A percentile compares a stretch with the other conserved stretches of the same genome.
phyloP scores from a whole-genome alignment of 2,329 filamentous ascomycete species.

The Emmonsiellopsis sp. region DNA sequence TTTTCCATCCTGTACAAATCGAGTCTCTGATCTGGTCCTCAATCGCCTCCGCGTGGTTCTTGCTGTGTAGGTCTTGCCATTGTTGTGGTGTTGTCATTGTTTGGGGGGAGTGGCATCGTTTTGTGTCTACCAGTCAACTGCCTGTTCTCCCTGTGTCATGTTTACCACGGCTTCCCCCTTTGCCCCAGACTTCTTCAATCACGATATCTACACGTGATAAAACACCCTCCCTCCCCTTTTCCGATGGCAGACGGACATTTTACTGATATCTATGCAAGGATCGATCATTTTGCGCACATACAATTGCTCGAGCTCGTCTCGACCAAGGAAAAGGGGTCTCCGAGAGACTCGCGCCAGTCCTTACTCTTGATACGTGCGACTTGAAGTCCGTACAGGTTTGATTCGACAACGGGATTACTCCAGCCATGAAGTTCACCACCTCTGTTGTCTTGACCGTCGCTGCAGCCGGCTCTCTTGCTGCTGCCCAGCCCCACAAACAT shows the following conservation, averaged over 20 bases:
- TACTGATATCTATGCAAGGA: neutral
- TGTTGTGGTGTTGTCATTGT: neutral
- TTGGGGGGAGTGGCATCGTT: neutral
- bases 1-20: neutral
- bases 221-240: neutral
- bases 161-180: neutral
- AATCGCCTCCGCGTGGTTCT: neutral
- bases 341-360: constrained; percentile 14
- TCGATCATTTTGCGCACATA: neutral
- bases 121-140: neutral
- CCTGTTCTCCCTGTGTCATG: neutral
- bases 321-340: constrained; percentile 8
- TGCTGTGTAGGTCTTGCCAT: no score
- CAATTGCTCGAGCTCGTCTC: neutral
- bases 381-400: constrained; percentile 8
- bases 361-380: constrained; percentile 6
- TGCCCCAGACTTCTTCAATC: neutral
- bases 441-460: constrained; percentile 31
- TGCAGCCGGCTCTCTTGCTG: constrained; percentile 33
- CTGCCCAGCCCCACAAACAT: constrained; percentile 34
- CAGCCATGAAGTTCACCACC: constrained; percentile 30
- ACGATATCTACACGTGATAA: neutral
- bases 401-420: neutral
- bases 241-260: neutral
- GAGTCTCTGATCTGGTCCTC: neutral